phyloP scores from a whole-genome alignment of 2,329 filamentous ascomycete genomes.

The Talaromyces funiculosus region DNA sequence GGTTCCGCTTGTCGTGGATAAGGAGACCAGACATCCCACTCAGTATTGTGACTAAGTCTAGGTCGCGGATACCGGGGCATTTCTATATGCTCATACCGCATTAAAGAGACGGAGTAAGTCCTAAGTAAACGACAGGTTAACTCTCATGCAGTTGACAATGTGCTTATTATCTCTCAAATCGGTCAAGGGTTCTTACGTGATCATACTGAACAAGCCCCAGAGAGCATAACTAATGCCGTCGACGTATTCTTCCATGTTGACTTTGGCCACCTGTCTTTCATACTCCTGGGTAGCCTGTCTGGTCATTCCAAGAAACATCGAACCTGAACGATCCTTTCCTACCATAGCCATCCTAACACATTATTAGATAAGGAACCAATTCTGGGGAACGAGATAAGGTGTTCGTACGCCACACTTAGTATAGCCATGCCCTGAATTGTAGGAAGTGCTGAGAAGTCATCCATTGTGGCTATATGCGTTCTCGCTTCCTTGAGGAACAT shows the following conservation, averaged over 20 bases:
- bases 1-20: background rate
- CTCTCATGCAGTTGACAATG: background rate
- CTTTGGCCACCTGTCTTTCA: background rate
- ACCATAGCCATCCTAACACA: background rate
- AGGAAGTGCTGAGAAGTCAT: background rate
- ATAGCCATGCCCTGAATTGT: background rate
- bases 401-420: background rate
- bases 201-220: constrained; percentile 6
- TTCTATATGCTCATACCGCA: background rate
- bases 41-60: background rate
- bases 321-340: constrained; percentile 1
- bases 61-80: background rate
- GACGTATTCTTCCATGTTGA: background rate
- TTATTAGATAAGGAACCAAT: background rate
- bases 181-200: background rate
- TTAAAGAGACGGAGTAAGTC: background rate
- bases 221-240: constrained; percentile 1
- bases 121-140: background rate
- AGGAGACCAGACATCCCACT: background rate
- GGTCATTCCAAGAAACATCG: constrained; percentile 2
- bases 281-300: background rate
- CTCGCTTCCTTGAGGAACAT: background rate
- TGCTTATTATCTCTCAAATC: background rate
- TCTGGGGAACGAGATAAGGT: background rate
- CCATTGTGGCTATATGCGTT: background rate